A percentile compares a stretch with the other conserved stretches of the same genome.
These are phyloP conservation scores for Zymoseptoria pseudotritici DNA, from an alignment of 2,329 filamentous ascomycete genomes.

Conservation along the genomic window DNA sequence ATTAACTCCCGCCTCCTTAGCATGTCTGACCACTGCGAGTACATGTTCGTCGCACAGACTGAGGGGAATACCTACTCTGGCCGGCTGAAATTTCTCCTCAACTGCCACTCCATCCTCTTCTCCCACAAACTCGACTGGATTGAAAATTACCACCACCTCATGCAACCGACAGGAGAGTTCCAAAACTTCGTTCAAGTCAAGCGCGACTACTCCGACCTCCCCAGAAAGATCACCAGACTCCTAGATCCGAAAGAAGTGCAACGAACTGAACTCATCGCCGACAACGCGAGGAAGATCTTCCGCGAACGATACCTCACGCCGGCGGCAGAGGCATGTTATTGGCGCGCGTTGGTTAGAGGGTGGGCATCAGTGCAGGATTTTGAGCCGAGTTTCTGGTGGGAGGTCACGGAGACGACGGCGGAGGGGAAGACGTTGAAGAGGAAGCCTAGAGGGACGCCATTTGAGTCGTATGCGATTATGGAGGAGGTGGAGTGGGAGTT, in stretches of 20 bases:
- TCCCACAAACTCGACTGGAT: conserved; percentile 26
- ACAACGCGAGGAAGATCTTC: conserved; percentile 19
- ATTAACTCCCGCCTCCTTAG: conserved; percentile 18
- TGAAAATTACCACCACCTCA: conserved; percentile 23
- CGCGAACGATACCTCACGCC: conserved; percentile 24
- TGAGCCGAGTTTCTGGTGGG: conserved; percentile 18
- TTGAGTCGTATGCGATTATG: conserved; percentile 27
- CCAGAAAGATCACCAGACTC: conserved; percentile 18
- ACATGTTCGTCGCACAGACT: conserved; percentile 24
- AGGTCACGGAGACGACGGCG: conserved; percentile 14
- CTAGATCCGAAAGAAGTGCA: conserved; percentile 19
- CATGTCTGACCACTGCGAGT: conserved; percentile 24
- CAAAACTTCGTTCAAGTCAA: conserved; percentile 26
- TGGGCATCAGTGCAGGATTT: conserved; percentile 41
- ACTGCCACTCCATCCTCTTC: conserved; percentile 26
- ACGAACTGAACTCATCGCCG: conserved; percentile 16
- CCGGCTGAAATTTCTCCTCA: conserved; percentile 28
- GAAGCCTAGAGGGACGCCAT: conserved; percentile 21
- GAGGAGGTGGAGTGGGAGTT: conserved; percentile 25
- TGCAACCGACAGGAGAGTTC: conserved; percentile 18
- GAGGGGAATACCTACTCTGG: conserved; percentile 27
- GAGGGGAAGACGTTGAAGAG: conserved; percentile 15
- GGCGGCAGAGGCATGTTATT: conserved; percentile 27
- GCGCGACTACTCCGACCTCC: conserved; percentile 24
- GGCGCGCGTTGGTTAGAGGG: conserved; percentile 23